Evolutionary conservation across 2,329 filamentous ascomycete genomes (phyloP).

Genomic region (Talaromyces pinophilus): DNA sequence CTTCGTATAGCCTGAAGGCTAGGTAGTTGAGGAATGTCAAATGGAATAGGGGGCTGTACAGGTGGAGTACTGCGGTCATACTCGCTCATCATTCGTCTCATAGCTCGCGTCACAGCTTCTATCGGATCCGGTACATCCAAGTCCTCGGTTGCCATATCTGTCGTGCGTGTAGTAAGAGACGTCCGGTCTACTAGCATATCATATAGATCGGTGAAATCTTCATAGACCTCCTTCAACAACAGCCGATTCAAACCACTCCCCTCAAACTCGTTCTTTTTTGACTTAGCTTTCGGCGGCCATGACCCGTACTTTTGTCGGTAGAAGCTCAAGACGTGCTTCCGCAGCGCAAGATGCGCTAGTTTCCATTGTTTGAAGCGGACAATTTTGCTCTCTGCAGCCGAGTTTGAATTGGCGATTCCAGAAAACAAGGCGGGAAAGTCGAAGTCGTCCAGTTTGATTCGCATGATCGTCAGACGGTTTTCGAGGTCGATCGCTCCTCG

Average conservation of each 20-base stretch:
- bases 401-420: slow-evolving; percentile 82
- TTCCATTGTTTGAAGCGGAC: slow-evolving; percentile 86
- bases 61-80: slow-evolving; percentile 88
- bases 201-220: slow-evolving; percentile 82
- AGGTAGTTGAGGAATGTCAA: slow-evolving; percentile 79
- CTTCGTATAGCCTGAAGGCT: slow-evolving; percentile 65
- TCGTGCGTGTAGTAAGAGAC: slow-evolving; percentile 74
- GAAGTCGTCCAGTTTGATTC: slow-evolving; percentile 76
- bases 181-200: slow-evolving; percentile 82
- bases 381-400: slow-evolving; percentile 70
- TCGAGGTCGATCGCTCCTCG: slow-evolving; percentile 78
- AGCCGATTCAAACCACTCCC: slow-evolving; percentile 83
- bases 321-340: slow-evolving; percentile 70
- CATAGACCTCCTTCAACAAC: slow-evolving; percentile 78
- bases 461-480: slow-evolving; percentile 69
- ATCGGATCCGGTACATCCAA: slow-evolving; percentile 50
- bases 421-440: slow-evolving; percentile 89
- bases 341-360: slow-evolving; percentile 70
- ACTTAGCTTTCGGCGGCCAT: slow-evolving; percentile 88
- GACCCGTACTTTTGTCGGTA: slow-evolving; percentile 69
- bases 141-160: slow-evolving; percentile 64
- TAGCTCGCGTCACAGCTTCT: slow-evolving; percentile 65
- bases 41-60: slow-evolving; percentile 86
- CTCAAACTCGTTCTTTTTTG: slow-evolving; percentile 86
- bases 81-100: slow-evolving; percentile 79